Base-by-base conservation (phyloP, 1,284 basidiomycete genomes). In the Cryptococcus maquisensis region DNA sequence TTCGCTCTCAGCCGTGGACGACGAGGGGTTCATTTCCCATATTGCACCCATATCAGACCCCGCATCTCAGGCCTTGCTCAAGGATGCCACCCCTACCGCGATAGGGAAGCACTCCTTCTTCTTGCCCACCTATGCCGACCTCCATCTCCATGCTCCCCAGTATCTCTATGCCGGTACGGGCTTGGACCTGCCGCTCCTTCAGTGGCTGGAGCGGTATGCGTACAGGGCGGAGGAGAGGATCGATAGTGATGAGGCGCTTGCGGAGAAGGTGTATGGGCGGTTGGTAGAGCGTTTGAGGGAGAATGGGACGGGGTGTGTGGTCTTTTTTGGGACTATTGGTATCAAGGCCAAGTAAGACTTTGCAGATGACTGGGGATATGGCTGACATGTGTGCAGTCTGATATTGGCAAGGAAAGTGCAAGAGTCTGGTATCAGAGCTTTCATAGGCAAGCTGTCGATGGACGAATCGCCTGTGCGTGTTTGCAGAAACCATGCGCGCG, bases 391-490 rank as follows among this genome's bases (percentile, higher is more conserved):
- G 18, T 42, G 2, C 52, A 90, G 88, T 67, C 63, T 91, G 10
- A 83, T 90, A 21, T 82, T 92, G 0, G 88, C 88, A 2, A 76
- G 82, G 35, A 80, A 79, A 7, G 88, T 90, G 81, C 83, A 84
- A 57, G 64, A 75, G 0, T 81, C 81, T n/a, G 88, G 90, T 1
- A 65, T 92, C 18, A 79, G 90, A 38, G 87, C 83, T 0, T 88
- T 87, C 62, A 81, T 92, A 15, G 89, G 90, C 21, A 92, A 92
- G 68, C 77, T 92, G 13, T 88, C 87, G 0, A 90, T 90, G 88
- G 88, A 90, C 69, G 83, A 83, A 35, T 87, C 85, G 7, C 61
- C 62, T 8, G 60, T 67, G 49, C 56, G 64, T 54, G 3, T 16
- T 16, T n/a, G n/a, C 28, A 46, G 35, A 39, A 10, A 28, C 18